Evolutionary conservation across 345 rosid genomes (phyloP).

Genomic region (Gossypium thurberi): DNA sequence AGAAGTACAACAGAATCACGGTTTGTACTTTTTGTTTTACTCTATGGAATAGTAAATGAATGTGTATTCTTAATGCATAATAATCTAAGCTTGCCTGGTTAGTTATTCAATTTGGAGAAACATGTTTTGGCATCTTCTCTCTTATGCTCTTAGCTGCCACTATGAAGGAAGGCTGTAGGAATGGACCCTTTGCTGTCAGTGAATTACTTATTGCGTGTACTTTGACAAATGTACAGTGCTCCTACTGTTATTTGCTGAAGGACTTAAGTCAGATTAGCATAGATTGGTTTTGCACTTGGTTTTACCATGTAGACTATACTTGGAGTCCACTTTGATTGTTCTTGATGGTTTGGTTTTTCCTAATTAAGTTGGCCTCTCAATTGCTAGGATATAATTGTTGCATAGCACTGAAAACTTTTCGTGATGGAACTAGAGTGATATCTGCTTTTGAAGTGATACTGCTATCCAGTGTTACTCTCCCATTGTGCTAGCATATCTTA

Average conservation of each 20-base stretch:
- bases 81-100: neutral
- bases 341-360: neutral
- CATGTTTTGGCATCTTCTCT: neutral
- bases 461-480: neutral
- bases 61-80: slow-evolving; percentile 2
- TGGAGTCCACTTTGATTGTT: neutral
- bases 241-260: neutral
- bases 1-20: slow-evolving; percentile 77
- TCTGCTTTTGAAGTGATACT: neutral
- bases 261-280: neutral
- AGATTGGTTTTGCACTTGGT: slow-evolving; percentile 3
- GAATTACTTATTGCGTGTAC: neutral
- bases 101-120: neutral
- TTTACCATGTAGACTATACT: neutral
- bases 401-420: neutral
- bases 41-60: neutral
- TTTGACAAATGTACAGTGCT: neutral
- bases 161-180: neutral
- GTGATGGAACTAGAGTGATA: neutral
- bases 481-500: neutral
- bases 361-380: neutral
- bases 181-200: neutral
- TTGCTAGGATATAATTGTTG: neutral
- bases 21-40: slow-evolving; percentile 37
- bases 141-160: neutral